Percentiles rank a stretch among this genome's conserved stretches.
Conservation (phyloP, 2,329 filamentous ascomycete genomes). For the Penicillium sp. region DNA sequence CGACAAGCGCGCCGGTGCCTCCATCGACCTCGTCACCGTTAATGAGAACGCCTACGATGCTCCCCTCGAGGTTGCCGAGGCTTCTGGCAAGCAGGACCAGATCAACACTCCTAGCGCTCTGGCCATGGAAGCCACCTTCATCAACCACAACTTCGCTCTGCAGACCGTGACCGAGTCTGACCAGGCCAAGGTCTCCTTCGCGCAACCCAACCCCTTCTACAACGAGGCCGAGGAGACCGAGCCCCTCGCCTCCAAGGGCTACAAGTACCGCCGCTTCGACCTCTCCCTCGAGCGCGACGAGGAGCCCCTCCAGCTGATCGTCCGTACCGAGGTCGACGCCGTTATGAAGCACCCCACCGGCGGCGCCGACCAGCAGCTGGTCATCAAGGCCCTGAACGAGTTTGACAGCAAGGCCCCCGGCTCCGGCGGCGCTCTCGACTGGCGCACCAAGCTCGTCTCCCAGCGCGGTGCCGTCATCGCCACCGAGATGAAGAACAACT, state of each 20-base stretch:
- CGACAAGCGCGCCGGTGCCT: constrained; percentile 95
- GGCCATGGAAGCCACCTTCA: constrained; percentile 96
- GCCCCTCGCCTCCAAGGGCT: constrained; percentile 90
- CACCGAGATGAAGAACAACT: constrained; percentile 99
- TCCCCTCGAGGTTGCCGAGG: constrained; percentile 81
- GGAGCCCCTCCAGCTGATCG: constrained; percentile 87
- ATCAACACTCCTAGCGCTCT: constrained; percentile 93
- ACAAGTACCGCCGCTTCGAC: constrained; percentile 98
- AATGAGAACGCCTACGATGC: constrained; percentile 98
- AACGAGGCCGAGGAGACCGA: constrained; percentile 89
- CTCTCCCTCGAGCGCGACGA: constrained; percentile 87
- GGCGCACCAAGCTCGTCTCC: constrained; percentile 89
- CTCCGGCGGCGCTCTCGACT: constrained; percentile 91
- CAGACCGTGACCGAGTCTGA: constrained; percentile 88
- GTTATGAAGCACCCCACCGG: constrained; percentile 92
- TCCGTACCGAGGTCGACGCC: constrained; percentile 92
- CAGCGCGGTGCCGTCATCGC: constrained; percentile 96
- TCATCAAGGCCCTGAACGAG: constrained; percentile 96
- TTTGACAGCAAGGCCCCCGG: constrained; percentile 98
- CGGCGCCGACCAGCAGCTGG: constrained; percentile 86
- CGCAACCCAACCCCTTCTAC: constrained; percentile 95
- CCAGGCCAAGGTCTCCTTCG: constrained; percentile 75
- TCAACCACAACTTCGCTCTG: constrained; percentile 99
- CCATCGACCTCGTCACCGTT: constrained; percentile 95
- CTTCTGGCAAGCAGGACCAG: constrained; percentile 70